Base-by-base conservation (phyloP, 148 eudicot species). In the Euryodendron excelsum region DNA sequence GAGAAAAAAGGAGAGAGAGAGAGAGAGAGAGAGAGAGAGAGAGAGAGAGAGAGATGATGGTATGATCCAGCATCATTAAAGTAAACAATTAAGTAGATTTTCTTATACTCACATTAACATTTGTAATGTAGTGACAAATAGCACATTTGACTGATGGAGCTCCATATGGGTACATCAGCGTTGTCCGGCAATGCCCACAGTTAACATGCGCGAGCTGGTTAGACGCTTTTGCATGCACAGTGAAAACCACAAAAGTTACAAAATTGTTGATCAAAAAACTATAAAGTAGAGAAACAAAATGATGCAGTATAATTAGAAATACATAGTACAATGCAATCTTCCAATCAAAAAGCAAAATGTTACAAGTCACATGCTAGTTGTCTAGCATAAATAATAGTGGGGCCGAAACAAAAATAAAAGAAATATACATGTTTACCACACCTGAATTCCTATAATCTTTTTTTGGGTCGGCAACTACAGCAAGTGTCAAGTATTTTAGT, bases 141-240 rank as follows among this genome's bases (percentile, higher is more conserved):
- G 97, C 98, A 78, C 98, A 94, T 86, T 88, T 94, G 68, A 94
- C 98, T 52, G 98, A 94, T 41, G 92, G 92, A 60, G 98, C 94
- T 84, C 98, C 98, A 81, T 69, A 84, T 3, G 97, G 95, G 82
- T 94, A 94, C 98, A 94, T 92, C 60, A 94, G 90, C 60, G 79
- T 82, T 60, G 86, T 91, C 52, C 78, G 91, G 80, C 98, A 94
- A 72, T 87, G 87, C 56, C 97, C 98, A 84, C 98, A 94, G 72
- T 87, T 87, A 68, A 94, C 83, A 56, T 91, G 93, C 78, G 95
- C 90, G 15, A 88, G 81, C 84, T 91, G 92, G 82, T 82, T 91
- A 37, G 89, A 75, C 50, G 84, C 92, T 88, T n/a, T 72, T 31
- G 15, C 72, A 85, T 58, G 30, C 77, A 70, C 62, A 75, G 68